Evolutionary conservation across 208 protist genomes (phyloP).

Genomic region (Leishmania guyanensis): DNA sequence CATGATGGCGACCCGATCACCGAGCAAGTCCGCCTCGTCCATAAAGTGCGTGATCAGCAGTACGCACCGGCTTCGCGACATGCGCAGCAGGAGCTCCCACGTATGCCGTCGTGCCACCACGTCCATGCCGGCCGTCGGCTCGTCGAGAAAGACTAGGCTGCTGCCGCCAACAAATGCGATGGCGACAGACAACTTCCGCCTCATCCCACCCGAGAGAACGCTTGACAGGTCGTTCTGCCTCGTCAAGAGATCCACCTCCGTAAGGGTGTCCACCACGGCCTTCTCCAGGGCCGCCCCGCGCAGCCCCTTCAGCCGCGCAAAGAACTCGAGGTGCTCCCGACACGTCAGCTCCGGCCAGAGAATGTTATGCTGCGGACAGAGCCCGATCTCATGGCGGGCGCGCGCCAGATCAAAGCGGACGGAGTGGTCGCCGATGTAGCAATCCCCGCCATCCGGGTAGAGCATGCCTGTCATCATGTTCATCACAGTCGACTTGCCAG

Average conservation of each 20-base stretch:
- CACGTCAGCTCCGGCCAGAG: constrained; percentile 92
- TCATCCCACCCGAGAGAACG: constrained; percentile 70
- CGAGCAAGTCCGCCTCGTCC: constrained; percentile 96
- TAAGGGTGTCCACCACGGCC: constrained; percentile 36
- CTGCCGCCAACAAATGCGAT: constrained; percentile 83
- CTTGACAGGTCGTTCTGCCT: constrained; percentile 37
- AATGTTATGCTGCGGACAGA: constrained; percentile 97
- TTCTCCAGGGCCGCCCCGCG: constrained; percentile 40
- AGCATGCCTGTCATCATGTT: constrained; percentile 91
- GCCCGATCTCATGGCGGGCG: constrained; percentile 86
- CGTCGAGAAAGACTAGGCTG: constrained; percentile 82
- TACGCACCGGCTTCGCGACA: constrained; percentile 53
- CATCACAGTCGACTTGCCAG: constrained; percentile 82
- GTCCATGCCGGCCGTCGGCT: constrained; percentile 94
- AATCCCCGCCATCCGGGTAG: constrained; percentile 68
- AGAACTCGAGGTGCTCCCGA: constrained; percentile 89
- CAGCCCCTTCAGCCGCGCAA: constrained; percentile 92
- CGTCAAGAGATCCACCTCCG: constrained; percentile 53
- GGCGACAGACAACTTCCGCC: constrained; percentile 82
- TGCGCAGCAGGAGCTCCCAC: constrained; percentile 64
- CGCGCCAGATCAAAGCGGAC: constrained; percentile 44
- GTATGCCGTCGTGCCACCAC: constrained; percentile 69
- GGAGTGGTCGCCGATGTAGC: constrained; percentile 60
- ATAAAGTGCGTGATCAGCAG: constrained; percentile 93
- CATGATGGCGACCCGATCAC: constrained; percentile 92